Evolutionary conservation across 441 rosid genomes (phyloP).

Genomic region (Pelargonium myrrhifolium): DNA sequence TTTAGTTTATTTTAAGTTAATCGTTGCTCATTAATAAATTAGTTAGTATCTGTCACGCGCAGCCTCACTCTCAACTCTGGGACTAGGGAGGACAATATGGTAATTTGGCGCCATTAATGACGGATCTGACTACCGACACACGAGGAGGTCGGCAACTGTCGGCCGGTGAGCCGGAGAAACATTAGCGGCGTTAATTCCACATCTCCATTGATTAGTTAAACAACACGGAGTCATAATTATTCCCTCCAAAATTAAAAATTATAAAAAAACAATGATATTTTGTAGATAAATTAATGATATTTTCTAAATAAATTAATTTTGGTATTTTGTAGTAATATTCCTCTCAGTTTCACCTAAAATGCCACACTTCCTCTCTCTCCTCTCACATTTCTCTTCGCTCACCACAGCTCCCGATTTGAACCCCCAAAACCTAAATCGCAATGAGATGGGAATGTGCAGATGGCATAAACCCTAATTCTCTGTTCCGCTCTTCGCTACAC

Average conservation of each 20-base stretch:
- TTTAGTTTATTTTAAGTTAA: too few species aligned
- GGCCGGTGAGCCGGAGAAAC: constrained; percentile 43
- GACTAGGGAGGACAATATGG: constrained; percentile 37
- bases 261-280: neutral
- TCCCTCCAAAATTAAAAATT: neutral
- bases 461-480: constrained; percentile 7
- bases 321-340: constrained; percentile 14
- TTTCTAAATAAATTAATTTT: neutral
- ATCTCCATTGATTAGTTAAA: neutral
- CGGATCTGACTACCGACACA: constrained; percentile 43
- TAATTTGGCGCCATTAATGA: constrained; percentile 20
- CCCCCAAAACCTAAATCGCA: neutral
- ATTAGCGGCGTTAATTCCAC: constrained; percentile 25
- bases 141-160: constrained; percentile 57
- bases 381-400: constrained; percentile 10
- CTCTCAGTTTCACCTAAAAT: neutral
- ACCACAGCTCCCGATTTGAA: constrained; percentile 3
- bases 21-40: too few species aligned
- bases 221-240: too few species aligned
- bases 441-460: constrained; percentile 13
- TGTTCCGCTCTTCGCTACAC: constrained; percentile 5
- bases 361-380: neutral
- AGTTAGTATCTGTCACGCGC: too few species aligned
- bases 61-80: too few species aligned
- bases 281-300: too few species aligned